Conservation (phyloP, 2,329 filamentous ascomycete species). For the Fonsecaea monophora region DNA sequence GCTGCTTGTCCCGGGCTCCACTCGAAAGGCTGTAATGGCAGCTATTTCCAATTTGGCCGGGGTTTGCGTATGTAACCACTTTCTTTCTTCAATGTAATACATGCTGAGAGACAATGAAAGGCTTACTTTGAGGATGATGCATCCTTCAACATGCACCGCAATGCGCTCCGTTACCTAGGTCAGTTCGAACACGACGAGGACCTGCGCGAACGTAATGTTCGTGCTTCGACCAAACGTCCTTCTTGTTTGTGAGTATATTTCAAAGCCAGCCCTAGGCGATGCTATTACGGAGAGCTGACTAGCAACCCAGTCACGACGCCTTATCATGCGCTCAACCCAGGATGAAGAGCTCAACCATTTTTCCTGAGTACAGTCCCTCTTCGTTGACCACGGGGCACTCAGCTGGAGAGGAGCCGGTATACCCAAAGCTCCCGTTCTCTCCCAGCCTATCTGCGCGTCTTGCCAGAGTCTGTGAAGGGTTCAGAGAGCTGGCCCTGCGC, state of each 20-base stretch:
- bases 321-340: constrained; percentile 12
- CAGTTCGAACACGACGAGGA: constrained; percentile 6
- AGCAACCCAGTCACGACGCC: constrained; percentile 10
- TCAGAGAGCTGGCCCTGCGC: constrained; percentile 33
- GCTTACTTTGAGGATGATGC: constrained; percentile 13
- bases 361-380: background rate
- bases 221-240: constrained; percentile 8
- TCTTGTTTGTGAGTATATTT: background rate
- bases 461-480: constrained; percentile 30
- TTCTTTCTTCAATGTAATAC: background rate
- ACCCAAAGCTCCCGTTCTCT: constrained; percentile 40
- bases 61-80: constrained; percentile 22
- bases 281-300: constrained; percentile 1
- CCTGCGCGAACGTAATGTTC: background rate
- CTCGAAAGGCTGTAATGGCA: constrained; percentile 23
- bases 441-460: constrained; percentile 27
- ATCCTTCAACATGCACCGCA: constrained; percentile 13
- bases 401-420: constrained; percentile 44
- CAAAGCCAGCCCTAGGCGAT: background rate
- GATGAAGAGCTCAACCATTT: background rate
- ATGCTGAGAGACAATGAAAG: constrained; percentile 1
- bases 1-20: constrained; percentile 7
- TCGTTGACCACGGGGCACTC: background rate
- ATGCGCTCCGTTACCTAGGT: constrained; percentile 7
- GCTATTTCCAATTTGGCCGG: constrained; percentile 28